These are phyloP conservation scores for Myriosclerotinia duriaeana DNA, from an alignment of 2,329 filamentous ascomycete genomes.

Conservation along the genomic window DNA sequence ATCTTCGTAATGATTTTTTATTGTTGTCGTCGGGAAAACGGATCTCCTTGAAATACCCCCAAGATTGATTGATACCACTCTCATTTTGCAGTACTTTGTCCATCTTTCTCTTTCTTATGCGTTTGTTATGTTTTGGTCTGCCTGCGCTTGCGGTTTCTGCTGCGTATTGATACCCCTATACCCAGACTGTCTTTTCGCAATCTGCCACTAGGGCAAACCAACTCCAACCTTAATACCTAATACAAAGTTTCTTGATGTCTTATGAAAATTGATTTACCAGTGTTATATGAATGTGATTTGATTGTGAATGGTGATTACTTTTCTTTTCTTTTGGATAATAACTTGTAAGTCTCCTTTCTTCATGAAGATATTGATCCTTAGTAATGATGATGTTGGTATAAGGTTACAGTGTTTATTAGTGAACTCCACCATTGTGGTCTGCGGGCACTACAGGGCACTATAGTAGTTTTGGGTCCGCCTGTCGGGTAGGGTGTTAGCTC, in stretches of 20 bases:
- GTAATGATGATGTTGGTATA: too few relatives aligned
- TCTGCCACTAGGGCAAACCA: constrained; percentile 43
- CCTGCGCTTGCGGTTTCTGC: constrained; percentile 35
- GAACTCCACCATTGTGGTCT: too few relatives aligned
- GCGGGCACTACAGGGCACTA: too few relatives aligned
- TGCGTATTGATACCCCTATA: constrained; percentile 45
- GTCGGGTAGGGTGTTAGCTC: too few relatives aligned
- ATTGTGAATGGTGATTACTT: neutral
- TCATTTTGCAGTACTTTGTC: constrained; percentile 41
- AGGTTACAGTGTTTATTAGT: too few relatives aligned
- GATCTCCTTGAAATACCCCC: constrained; percentile 43
- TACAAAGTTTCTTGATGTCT: constrained; percentile 37
- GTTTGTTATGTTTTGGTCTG: constrained; percentile 35
- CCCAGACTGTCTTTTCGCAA: constrained; percentile 43
- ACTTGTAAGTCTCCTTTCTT: too few relatives aligned
- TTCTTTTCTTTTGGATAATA: too few relatives aligned
- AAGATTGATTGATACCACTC: constrained; percentile 43
- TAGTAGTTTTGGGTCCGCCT: too few relatives aligned
- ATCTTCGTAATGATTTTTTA: constrained; percentile 28
- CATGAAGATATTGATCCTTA: too few relatives aligned
- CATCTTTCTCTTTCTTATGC: constrained; percentile 22
- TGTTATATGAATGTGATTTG: neutral
- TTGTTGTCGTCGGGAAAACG: constrained; percentile 39
- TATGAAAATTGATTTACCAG: constrained; percentile 8
- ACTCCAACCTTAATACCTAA: constrained; percentile 41